These are phyloP conservation scores for Panicum miliaceum DNA, from an alignment of 176 grass and related monocot species.

Conservation along the genomic window DNA sequence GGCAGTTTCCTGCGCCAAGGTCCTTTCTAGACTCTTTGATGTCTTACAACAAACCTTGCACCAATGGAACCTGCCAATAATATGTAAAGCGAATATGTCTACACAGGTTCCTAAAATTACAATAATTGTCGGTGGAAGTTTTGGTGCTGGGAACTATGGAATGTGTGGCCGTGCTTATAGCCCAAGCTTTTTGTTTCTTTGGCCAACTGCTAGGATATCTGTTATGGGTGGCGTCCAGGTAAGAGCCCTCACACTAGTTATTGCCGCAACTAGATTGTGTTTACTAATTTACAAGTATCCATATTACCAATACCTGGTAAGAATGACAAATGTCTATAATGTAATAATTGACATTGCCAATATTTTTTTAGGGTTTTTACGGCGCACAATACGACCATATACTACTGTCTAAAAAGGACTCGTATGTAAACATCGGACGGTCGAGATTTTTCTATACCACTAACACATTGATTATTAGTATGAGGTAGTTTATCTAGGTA, in stretches of 20 bases:
- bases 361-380: not conserved
- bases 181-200: constrained; percentile 92
- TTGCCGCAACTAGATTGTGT: not conserved
- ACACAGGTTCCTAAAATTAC: constrained; percentile 96
- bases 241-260: constrained; percentile 35
- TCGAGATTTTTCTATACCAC: too few relatives aligned
- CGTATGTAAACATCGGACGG: too few relatives aligned
- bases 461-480: too few relatives aligned
- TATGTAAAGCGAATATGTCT: constrained; percentile 19
- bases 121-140: constrained; percentile 96
- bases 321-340: not conserved
- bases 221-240: constrained; percentile 97
- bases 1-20: constrained; percentile 96
- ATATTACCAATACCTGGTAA: constrained; percentile 10
- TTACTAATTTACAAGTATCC: not conserved
- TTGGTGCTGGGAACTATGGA: constrained; percentile 98
- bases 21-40: constrained; percentile 34
- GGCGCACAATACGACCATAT: too few relatives aligned
- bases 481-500: too few relatives aligned
- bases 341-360: not conserved
- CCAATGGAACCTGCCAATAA: constrained; percentile 7
- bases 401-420: too few relatives aligned
- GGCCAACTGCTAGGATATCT: constrained; percentile 98
- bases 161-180: constrained; percentile 99
- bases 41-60: constrained; percentile 6